Conservation (phyloP, 169 alveolate species). For the Condylostoma magnum region DNA sequence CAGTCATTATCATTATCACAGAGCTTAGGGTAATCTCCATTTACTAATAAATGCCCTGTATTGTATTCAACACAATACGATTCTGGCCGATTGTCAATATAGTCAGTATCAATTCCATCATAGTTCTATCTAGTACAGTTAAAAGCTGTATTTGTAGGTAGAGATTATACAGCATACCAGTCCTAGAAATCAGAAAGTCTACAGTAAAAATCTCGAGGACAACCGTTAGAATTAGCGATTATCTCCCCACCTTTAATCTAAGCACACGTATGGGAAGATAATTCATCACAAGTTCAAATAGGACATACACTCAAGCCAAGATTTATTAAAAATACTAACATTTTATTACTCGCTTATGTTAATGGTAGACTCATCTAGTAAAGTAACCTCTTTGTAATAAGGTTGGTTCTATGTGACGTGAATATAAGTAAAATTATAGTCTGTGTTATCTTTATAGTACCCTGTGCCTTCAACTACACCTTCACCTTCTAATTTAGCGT, state of each 20-base stretch:
- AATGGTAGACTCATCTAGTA: no score
- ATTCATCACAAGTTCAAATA: not conserved
- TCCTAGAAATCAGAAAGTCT: not conserved
- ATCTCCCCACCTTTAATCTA: not conserved
- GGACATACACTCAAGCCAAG: not conserved
- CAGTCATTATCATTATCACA: constrained; percentile 6
- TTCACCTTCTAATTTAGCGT: no score
- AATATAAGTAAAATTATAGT: no score
- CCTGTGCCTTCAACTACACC: no score
- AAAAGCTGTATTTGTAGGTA: not conserved
- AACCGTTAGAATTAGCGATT: not conserved
- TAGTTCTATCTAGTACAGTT: constrained; percentile 28
- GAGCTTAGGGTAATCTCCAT: constrained; percentile 9
- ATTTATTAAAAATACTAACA: not conserved
- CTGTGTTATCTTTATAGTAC: no score
- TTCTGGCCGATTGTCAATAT: not conserved
- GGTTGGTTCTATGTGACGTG: no score
- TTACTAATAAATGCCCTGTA: not conserved
- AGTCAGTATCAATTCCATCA: not conserved
- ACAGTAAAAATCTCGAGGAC: constrained; percentile 19
- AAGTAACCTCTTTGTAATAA: no score
- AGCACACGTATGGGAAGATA: not conserved
- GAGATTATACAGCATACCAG: not conserved
- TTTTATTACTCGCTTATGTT: no score
- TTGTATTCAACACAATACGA: not conserved